Percentiles rank a stretch among this genome's conserved stretches.
phyloP scores from a whole-genome alignment of 805 yeast species.

The Lachancea kluyveri region DNA sequence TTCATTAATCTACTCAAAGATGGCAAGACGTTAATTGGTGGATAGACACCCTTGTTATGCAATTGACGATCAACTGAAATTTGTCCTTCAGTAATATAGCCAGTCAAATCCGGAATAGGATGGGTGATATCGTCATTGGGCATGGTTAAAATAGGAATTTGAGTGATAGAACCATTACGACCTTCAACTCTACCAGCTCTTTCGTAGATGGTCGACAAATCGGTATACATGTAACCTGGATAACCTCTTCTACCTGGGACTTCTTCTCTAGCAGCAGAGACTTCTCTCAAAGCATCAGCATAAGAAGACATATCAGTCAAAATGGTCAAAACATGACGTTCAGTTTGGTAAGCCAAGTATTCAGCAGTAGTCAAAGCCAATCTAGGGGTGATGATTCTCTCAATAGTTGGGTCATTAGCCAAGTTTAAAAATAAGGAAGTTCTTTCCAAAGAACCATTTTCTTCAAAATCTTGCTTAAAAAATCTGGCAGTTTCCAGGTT shows the following conservation, averaged over 20 bases:
- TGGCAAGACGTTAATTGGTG: slow-evolving; percentile 97
- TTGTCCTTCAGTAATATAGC: slow-evolving; percentile 99
- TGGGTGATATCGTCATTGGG: slow-evolving; percentile 99
- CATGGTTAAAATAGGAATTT: slow-evolving; percentile 98
- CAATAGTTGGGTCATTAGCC: slow-evolving; percentile 99
- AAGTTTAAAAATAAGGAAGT: slow-evolving; percentile 92
- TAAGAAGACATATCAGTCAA: slow-evolving; percentile 99
- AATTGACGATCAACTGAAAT: slow-evolving; percentile 95
- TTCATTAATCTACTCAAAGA: slow-evolving; percentile 97
- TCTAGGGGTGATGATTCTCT: slow-evolving; percentile 98
- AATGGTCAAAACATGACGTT: slow-evolving; percentile 96
- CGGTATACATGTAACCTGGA: slow-evolving; percentile 99
- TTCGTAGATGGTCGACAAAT: slow-evolving; percentile 97
- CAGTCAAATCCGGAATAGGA: slow-evolving; percentile 99
- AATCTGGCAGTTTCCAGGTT: slow-evolving; percentile 97
- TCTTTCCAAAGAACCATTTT: slow-evolving; percentile 97
- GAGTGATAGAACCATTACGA: slow-evolving; percentile 98
- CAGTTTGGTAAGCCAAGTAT: slow-evolving; percentile 97
- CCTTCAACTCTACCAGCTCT: slow-evolving; percentile 99
- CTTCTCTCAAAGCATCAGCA: slow-evolving; percentile 99
- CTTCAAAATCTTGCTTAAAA: slow-evolving; percentile 99
- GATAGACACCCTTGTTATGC: slow-evolving; percentile 94
- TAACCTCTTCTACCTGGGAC: slow-evolving; percentile 99
- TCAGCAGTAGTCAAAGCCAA: slow-evolving; percentile 98
- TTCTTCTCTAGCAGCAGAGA: slow-evolving; percentile 99